Conservation (phyloP, 768 basidiomycete species). For the Psilocybe azurescens region DNA sequence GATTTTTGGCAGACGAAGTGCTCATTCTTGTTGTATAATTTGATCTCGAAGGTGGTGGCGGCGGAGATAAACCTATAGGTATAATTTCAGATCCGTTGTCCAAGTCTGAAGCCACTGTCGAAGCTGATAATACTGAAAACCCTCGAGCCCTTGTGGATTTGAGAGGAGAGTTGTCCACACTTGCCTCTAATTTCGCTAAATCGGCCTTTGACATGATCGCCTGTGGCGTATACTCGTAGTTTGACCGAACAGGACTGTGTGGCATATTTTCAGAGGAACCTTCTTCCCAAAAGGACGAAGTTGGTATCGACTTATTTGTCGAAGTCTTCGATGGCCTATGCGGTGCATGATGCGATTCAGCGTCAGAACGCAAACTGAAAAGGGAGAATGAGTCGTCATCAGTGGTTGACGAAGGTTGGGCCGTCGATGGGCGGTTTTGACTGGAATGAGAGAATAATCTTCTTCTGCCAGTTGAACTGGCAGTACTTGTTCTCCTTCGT, state of each 20-base stretch:
- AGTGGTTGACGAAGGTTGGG: slow-evolving; percentile 36
- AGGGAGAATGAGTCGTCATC: slow-evolving; percentile 64
- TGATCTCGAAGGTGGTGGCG: slow-evolving; percentile 27
- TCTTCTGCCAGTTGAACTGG: slow-evolving; percentile 44
- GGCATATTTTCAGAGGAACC: slow-evolving; percentile 38
- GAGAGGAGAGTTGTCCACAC: slow-evolving; percentile 35
- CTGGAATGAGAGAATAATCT: slow-evolving; percentile 71
- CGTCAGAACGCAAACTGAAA: slow-evolving; percentile 55
- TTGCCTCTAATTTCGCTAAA: slow-evolving; percentile 63
- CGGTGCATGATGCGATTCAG: slow-evolving; percentile 34
- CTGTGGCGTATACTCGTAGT: slow-evolving; percentile 60
- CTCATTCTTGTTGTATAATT: slow-evolving; percentile 19
- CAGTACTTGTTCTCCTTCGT: slow-evolving; percentile 34
- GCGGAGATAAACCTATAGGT: slow-evolving; percentile 31
- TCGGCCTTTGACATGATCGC: slow-evolving; percentile 73
- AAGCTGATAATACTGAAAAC: slow-evolving; percentile 43
- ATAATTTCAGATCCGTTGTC: slow-evolving; percentile 29
- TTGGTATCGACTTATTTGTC: slow-evolving; percentile 27
- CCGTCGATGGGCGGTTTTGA: slow-evolving; percentile 56
- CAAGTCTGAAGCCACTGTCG: slow-evolving; percentile 39
- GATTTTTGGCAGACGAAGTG: slow-evolving; percentile 6
- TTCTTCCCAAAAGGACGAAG: slow-evolving; percentile 54
- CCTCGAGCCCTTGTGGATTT: slow-evolving; percentile 32
- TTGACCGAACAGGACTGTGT: slow-evolving; percentile 35
- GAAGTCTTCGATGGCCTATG: slow-evolving; percentile 30